A percentile compares a stretch with the other conserved stretches of the same genome.
Conservation (phyloP, 2,329 filamentous ascomycete species). For the Monilinia polystroma region DNA sequence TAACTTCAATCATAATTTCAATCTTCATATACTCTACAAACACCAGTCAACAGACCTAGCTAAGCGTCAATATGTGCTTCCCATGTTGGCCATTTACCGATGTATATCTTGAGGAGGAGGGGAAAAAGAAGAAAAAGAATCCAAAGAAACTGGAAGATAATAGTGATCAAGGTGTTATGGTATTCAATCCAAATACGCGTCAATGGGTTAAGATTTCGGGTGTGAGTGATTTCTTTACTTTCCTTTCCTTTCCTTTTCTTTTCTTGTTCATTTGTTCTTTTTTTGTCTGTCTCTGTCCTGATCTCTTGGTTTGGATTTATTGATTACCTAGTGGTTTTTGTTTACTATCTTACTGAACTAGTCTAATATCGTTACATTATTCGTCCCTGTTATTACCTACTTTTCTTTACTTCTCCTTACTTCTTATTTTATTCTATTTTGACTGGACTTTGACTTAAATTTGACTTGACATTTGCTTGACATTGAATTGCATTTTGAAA, state of each 20-base stretch:
- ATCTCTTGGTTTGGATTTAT: no score
- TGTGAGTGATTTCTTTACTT: slow-evolving; percentile 23
- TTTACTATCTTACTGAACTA: background rate
- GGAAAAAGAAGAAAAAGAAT: slow-evolving; percentile 24
- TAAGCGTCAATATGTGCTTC: slow-evolving; percentile 28
- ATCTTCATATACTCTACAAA: background rate
- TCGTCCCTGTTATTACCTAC: no score
- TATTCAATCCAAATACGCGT: slow-evolving; percentile 29
- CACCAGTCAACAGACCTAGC: background rate
- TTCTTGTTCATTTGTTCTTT: background rate
- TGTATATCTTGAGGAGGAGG: slow-evolving; percentile 33
- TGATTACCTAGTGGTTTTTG: no score
- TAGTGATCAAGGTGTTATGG: slow-evolving; percentile 20
- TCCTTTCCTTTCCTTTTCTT: background rate
- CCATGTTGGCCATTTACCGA: slow-evolving; percentile 34
- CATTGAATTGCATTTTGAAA: no score
- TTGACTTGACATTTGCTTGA: no score
- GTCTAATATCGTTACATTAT: background rate
- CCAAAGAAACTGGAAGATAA: background rate
- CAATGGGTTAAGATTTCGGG: slow-evolving; percentile 26
- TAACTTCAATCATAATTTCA: background rate
- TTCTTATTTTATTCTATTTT: no score
- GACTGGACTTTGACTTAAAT: no score
- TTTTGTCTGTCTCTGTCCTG: background rate
- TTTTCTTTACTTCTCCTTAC: no score